Percentiles rank a stretch among this genome's conserved stretches.
These are phyloP conservation scores for Umbelopsis isabellina DNA, from an alignment of 192 early-diverging fungal genomes.

Conservation along the genomic window DNA sequence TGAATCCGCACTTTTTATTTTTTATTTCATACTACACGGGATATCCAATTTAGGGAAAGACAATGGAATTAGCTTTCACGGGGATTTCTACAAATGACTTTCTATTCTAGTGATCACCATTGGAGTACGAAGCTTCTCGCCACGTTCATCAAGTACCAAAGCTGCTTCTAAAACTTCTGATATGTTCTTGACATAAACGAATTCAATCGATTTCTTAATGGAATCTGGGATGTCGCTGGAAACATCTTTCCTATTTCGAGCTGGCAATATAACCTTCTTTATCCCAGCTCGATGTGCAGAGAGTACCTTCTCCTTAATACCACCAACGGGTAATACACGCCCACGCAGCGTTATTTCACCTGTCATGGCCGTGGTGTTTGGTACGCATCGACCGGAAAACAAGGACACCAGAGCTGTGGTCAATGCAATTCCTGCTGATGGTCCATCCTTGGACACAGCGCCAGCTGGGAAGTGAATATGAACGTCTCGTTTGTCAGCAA, in stretches of 20 bases:
- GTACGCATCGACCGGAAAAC: slow-evolving; percentile 59
- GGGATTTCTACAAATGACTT: slow-evolving; percentile 14
- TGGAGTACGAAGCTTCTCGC: background rate
- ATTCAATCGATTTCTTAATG: slow-evolving; percentile 65
- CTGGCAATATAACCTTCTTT: slow-evolving; percentile 69
- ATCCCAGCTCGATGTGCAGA: slow-evolving; percentile 80
- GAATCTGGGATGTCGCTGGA: slow-evolving; percentile 69
- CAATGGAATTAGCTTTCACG: background rate
- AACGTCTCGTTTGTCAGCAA: slow-evolving; percentile 61
- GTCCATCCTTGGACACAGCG: slow-evolving; percentile 84
- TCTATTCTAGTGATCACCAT: slow-evolving; percentile 4
- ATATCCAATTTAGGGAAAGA: background rate
- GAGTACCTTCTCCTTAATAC: slow-evolving; percentile 87
- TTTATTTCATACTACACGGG: no score
- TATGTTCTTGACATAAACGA: slow-evolving; percentile 65
- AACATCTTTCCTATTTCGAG: slow-evolving; percentile 72
- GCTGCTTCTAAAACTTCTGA: slow-evolving; percentile 64
- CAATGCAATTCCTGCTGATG: slow-evolving; percentile 70
- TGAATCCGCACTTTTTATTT: no score
- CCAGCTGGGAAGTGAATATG: slow-evolving; percentile 88
- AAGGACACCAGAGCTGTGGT: slow-evolving; percentile 82
- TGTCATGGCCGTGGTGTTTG: slow-evolving; percentile 72
- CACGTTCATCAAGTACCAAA: slow-evolving; percentile 28
- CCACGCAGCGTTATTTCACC: slow-evolving; percentile 87
- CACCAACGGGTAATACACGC: slow-evolving; percentile 80